Percentiles rank a stretch among this genome's conserved stretches.
phyloP scores from a whole-genome alignment of 768 basidiomycete species.

The Tylopilus sp. region DNA sequence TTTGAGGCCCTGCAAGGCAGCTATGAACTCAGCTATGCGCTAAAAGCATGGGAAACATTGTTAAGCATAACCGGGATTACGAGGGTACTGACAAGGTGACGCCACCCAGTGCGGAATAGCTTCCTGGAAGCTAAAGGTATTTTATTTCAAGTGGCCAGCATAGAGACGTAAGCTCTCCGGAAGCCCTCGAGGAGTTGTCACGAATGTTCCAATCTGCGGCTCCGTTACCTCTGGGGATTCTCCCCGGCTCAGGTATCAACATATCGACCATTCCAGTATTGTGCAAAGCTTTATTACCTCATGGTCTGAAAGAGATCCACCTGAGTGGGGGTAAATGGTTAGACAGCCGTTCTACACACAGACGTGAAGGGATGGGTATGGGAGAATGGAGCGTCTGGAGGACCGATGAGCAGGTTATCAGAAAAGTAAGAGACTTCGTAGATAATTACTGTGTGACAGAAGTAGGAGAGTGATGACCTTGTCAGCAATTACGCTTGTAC shows the following conservation, averaged over 20 bases:
- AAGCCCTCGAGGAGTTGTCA: slow-evolving; percentile 41
- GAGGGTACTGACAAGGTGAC: slow-evolving; percentile 76
- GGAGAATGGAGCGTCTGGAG: slow-evolving; percentile 72
- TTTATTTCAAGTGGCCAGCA: slow-evolving; percentile 49
- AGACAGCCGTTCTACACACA: slow-evolving; percentile 48
- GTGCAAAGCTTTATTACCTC: slow-evolving; percentile 47
- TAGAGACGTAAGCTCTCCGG: slow-evolving; percentile 33
- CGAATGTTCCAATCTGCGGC: slow-evolving; percentile 34
- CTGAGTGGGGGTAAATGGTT: slow-evolving; percentile 70
- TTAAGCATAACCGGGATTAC: slow-evolving; percentile 59
- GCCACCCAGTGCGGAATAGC: background rate
- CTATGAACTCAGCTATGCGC: background rate
- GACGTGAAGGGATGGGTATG: slow-evolving; percentile 66
- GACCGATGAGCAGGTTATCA: slow-evolving; percentile 51
- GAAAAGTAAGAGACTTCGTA: slow-evolving; percentile 46
- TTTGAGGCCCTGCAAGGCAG: background rate
- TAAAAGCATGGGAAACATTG: slow-evolving; percentile 40
- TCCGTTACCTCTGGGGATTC: slow-evolving; percentile 34
- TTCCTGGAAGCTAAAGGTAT: background rate
- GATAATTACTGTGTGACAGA: slow-evolving; percentile 27
- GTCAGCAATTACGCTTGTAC: background rate
- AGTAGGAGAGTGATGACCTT: background rate
- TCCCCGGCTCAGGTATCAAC: slow-evolving; percentile 79
- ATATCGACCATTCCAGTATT: slow-evolving; percentile 47
- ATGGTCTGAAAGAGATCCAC: slow-evolving; percentile 67